These are phyloP conservation scores for Alloascoidea africana DNA, from an alignment of 805 yeast genomes.

Conservation along the genomic window DNA sequence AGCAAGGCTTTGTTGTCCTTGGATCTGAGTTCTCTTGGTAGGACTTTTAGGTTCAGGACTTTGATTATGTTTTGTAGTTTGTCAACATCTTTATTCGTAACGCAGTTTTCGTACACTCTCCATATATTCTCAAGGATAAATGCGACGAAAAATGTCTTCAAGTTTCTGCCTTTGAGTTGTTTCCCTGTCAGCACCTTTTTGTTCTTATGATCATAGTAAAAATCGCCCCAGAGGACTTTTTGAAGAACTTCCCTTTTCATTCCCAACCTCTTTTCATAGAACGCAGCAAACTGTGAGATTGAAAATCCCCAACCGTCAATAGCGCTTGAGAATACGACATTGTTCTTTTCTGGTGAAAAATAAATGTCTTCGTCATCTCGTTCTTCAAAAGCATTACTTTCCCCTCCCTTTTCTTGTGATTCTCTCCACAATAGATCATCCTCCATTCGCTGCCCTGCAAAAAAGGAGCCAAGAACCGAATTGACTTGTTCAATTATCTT, in stretches of 20 bases:
- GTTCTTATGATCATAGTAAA: conserved; percentile 74
- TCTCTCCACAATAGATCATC: conserved; percentile 62
- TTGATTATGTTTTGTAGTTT: conserved; percentile 60
- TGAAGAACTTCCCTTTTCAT: conserved; percentile 65
- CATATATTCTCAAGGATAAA: conserved; percentile 82
- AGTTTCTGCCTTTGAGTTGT: conserved; percentile 40
- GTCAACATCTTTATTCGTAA: conserved; percentile 50
- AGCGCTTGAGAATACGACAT: conserved; percentile 84
- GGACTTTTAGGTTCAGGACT: conserved; percentile 50
- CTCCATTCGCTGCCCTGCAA: conserved; percentile 83
- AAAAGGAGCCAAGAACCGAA: conserved; percentile 86
- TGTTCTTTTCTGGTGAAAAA: conserved; percentile 76
- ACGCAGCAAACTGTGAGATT: conserved; percentile 72
- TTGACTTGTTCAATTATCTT: conserved; percentile 86
- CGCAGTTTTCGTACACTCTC: conserved; percentile 70
- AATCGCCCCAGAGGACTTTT: conserved; percentile 95
- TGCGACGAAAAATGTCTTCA: conserved; percentile 77
- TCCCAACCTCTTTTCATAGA: conserved; percentile 74
- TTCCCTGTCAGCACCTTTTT: conserved; percentile 60
- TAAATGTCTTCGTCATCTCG: conserved; percentile 70
- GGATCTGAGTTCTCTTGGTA: conserved; percentile 65
- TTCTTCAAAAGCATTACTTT: conserved; percentile 44
- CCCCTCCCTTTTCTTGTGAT: conserved; percentile 9
- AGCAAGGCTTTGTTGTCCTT: conserved; percentile 58
- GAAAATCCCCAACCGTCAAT: conserved; percentile 98